These are phyloP conservation scores for Ascobolus immersus DNA, from an alignment of 495 filamentous ascomycete species.

Conservation along the genomic window DNA sequence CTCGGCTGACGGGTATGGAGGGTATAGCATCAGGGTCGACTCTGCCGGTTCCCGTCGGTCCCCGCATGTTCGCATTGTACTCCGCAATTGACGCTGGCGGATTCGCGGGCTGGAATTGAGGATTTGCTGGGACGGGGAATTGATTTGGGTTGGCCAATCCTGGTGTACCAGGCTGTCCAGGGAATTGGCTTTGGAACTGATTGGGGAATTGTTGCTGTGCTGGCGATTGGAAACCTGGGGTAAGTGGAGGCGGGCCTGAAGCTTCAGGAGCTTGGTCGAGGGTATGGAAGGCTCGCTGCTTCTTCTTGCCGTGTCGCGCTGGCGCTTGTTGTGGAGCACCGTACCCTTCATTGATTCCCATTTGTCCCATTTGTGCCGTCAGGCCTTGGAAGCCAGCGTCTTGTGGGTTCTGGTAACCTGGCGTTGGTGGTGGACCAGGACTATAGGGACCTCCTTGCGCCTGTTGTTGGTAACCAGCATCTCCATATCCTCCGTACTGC, in stretches of 20 bases:
- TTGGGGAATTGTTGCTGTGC: conserved; percentile 25
- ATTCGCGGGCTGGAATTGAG: conserved; percentile 31
- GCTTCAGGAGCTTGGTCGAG: conserved; percentile 41
- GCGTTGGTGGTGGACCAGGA: no score
- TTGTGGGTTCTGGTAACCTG: no score
- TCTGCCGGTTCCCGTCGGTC: no score
- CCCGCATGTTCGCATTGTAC: conserved; percentile 17
- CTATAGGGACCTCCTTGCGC: no score
- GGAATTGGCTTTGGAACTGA: conserved; percentile 20
- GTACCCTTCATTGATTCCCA: conserved; percentile 44
- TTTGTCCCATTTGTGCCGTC: conserved; percentile 62
- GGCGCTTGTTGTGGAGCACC: conserved; percentile 22
- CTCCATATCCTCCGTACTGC: no score
- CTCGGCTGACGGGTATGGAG: conserved; percentile 66
- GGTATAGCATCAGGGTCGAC: conserved; percentile 87
- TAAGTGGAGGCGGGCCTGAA: conserved; percentile 38
- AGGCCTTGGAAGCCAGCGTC: no score
- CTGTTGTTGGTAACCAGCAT: no score
- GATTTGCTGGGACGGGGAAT: conserved; percentile 34
- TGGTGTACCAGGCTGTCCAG: conserved; percentile 23
- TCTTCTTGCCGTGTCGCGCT: conserved; percentile 55
- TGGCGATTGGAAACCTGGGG: no score
- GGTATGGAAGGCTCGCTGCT: conserved; percentile 74
- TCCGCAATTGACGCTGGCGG: conserved; percentile 33
- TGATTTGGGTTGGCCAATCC: conserved; percentile 22